A percentile compares a stretch with the other conserved stretches of the same genome.
These are phyloP conservation scores for Metschnikowia lochheadii DNA, from an alignment of 805 yeast species.

Conservation along the genomic window DNA sequence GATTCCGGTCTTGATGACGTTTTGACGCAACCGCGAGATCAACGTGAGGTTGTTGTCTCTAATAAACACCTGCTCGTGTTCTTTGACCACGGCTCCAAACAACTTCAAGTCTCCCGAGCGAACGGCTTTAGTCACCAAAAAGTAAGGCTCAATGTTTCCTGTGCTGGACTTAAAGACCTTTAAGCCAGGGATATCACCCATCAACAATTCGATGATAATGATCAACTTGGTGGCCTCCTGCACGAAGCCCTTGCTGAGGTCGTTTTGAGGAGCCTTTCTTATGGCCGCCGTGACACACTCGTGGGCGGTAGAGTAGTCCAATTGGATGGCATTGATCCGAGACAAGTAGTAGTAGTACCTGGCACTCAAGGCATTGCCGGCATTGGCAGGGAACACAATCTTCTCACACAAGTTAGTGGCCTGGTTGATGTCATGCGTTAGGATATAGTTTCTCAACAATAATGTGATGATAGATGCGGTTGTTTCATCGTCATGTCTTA, in stretches of 20 bases:
- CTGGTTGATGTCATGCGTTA: constrained; percentile 75
- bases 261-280: constrained; percentile 92
- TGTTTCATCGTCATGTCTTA: constrained; percentile 90
- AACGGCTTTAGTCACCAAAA: constrained; percentile 85
- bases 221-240: constrained; percentile 87
- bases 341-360: constrained; percentile 89
- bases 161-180: constrained; percentile 65
- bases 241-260: constrained; percentile 77
- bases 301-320: constrained; percentile 86
- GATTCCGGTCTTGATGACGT: constrained; percentile 96
- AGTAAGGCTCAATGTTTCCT: constrained; percentile 63
- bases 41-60: constrained; percentile 79
- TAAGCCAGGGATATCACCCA: constrained; percentile 95
- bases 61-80: constrained; percentile 58
- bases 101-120: constrained; percentile 83
- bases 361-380: constrained; percentile 84
- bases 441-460: constrained; percentile 73
- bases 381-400: constrained; percentile 79
- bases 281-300: constrained; percentile 92
- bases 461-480: constrained; percentile 84
- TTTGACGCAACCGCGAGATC: constrained; percentile 87
- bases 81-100: constrained; percentile 66
- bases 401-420: constrained; percentile 89
- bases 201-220: constrained; percentile 83
- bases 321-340: constrained; percentile 85